Base-by-base conservation (phyloP, 2,329 filamentous ascomycete species). In the Aspergillus caelatus region DNA sequence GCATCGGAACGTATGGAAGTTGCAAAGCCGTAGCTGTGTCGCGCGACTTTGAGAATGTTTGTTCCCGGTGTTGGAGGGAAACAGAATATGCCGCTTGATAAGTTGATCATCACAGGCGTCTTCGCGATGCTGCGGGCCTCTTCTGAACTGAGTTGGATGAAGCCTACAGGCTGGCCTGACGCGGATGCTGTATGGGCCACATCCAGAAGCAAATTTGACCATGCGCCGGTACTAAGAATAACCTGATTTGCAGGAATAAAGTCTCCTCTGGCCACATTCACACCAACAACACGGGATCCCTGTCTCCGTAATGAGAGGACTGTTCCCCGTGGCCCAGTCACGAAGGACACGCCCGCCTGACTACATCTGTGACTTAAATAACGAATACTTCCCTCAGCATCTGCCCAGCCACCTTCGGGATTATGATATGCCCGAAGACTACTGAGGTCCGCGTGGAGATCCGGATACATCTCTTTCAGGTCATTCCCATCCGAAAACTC, bases 191-290 rank as follows among this genome's bases (percentile, higher is more conserved):
- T 86, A 26, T 92, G 91, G 39, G 88, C 81, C 1, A 96, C 81
- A 74, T 96, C 89, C 57, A 96, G 78, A 19, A 96, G 83, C 1
- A 85, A 84, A 5, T 88, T 87, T 1, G 91, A 91, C 94, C 93
- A 97, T 3, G 93, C 92, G 10, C 94, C 94, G 0, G 92, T 88
- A 0, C 93, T 92, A 3, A 95, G 82, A 57, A 96, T 83, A n/a
- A 91, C 89, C 7, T 94, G 82, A 43, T 91, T 88, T 1, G 89
- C 91, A 14, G 78, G 79, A 3, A 91, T 66, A 30, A 73, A 77
- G 11, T 74, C 73, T 0, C 83, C 84, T 60, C 83, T 77, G 2
- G 72, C 69, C 9, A 89, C 78, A n/a, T 79, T 82, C 26, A 82
- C 91, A 39, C 91, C 91, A 0, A 83, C 81, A n/a, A 87, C 68